Base-by-base conservation (phyloP, 2,329 filamentous ascomycete genomes). In the Metarhizium guizhouense region DNA sequence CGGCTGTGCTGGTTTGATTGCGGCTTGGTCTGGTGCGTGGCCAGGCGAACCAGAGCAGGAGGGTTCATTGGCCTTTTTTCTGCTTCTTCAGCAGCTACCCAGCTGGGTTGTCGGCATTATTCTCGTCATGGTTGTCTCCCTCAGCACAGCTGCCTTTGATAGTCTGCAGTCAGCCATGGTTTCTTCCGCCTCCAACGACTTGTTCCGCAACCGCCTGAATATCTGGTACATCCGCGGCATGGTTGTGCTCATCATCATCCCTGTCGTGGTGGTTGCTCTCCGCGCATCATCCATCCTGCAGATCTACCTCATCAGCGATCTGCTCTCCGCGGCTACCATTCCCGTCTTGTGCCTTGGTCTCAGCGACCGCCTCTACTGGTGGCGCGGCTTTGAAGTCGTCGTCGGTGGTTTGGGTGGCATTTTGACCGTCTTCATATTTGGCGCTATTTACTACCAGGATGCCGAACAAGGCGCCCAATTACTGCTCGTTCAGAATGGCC, bases 101-200 rank as follows among this genome's bases (percentile, higher is more conserved):
- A 77, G 72, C 55, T 94, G 89, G 89, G 87, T 91, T n/a, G 81
- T 94, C 2, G 88, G 88, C 54, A 81, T 94, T 60, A 82, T 93
- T 0, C 76, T 94, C 10, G 84, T 93, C 67, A 91, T 94, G 87
- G 83, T 88, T 1, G 82, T 92, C 36, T 82, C 83, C 10, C 80
- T 94, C 53, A 88, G 83, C 64, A 90, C 86, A 3, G 85, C 89
- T 0, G 84, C 88, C 0, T 93, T 94, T 60, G 89, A 94, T 74
- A 87, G 81, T 59, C 77, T 93, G 42, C 90, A 93, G 71, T 87
- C 85, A 2, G 87, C 89, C 62, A 91, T 94, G 85, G 86, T 93
- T 7, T 90, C 86, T n/a, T 88, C 87, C 0, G 87, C 85, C 14
- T 90, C 86, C 61, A 93, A 93, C 73, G 89, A 94, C 67, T 72